Evolutionary conservation across 1,139 yeast genomes (phyloP).

Genomic region (Hyphopichia khmerensis): DNA sequence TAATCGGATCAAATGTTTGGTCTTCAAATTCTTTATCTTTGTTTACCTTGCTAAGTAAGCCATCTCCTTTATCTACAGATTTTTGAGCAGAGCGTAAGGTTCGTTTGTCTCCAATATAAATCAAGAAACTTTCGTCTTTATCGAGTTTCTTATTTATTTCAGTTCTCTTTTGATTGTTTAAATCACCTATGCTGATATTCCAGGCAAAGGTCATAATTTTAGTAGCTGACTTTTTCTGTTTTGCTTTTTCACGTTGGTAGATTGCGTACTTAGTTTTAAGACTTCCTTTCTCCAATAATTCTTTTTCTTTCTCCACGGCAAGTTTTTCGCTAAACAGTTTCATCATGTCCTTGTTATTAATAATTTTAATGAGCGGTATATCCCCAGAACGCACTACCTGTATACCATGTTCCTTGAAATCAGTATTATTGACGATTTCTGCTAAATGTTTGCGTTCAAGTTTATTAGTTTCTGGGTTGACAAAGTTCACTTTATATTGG

Average conservation of each 20-base stretch:
- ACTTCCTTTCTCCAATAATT: slow-evolving; percentile 36
- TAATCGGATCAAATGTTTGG: slow-evolving; percentile 5
- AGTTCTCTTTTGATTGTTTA: slow-evolving; percentile 34
- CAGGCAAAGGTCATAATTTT: slow-evolving; percentile 35
- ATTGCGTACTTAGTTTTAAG: slow-evolving; percentile 28
- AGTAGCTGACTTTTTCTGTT: slow-evolving; percentile 38
- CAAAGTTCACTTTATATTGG: slow-evolving; percentile 25
- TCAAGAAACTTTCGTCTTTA: slow-evolving; percentile 34
- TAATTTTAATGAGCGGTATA: slow-evolving; percentile 28
- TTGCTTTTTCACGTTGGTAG: slow-evolving; percentile 28
- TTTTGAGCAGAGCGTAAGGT: slow-evolving; percentile 13
- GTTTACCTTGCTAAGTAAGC: slow-evolving; percentile 3
- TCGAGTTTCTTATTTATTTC: slow-evolving; percentile 33
- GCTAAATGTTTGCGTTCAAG: slow-evolving; percentile 24
- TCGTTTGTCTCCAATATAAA: slow-evolving; percentile 26
- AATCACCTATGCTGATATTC: slow-evolving; percentile 41
- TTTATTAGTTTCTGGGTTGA: slow-evolving; percentile 23
- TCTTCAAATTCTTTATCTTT: slow-evolving; percentile 9
- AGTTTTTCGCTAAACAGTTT: slow-evolving; percentile 29
- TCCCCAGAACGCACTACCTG: slow-evolving; percentile 22
- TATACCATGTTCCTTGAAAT: slow-evolving; percentile 31
- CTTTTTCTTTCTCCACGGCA: slow-evolving; percentile 32
- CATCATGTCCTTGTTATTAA: slow-evolving; percentile 33
- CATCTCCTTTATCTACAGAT: slow-evolving; percentile 13
- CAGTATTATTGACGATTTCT: slow-evolving; percentile 28